Evolutionary conservation across 176 grass and related monocot species (phyloP).

Genomic region (Eleusine indica): DNA sequence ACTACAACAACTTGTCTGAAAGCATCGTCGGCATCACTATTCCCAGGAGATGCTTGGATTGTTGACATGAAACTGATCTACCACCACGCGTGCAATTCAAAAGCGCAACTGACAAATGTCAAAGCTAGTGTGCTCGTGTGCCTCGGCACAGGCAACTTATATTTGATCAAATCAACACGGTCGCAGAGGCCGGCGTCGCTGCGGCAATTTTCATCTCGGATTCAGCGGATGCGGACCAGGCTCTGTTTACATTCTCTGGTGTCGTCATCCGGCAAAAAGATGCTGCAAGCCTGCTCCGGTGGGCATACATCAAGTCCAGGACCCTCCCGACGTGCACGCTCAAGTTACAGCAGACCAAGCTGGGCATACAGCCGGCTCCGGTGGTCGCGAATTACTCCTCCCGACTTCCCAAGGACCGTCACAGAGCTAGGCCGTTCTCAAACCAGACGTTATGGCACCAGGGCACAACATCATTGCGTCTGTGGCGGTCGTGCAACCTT

Average conservation of each 20-base stretch:
- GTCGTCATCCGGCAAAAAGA: conserved; percentile 39
- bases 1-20: conserved; percentile 21
- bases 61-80: conserved; percentile 43
- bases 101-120: neutral
- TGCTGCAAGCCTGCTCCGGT: conserved; percentile 36
- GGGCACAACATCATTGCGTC: conserved; percentile 55
- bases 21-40: conserved; percentile 35
- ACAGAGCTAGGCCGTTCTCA: conserved; percentile 53
- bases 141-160: conserved; percentile 6
- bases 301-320: conserved; percentile 47
- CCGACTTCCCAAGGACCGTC: conserved; percentile 60
- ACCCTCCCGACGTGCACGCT: conserved; percentile 41
- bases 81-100: conserved; percentile 48
- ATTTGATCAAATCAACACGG: neutral
- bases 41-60: conserved; percentile 38
- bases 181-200: conserved; percentile 26
- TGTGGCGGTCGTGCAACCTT: conserved; percentile 11
- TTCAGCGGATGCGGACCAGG: neutral
- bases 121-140: conserved; percentile 47
- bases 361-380: conserved; percentile 47
- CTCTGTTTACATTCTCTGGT: conserved; percentile 44
- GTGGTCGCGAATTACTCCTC: conserved; percentile 52
- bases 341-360: conserved; percentile 57
- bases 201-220: conserved; percentile 62
- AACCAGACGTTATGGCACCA: conserved; percentile 69